Evolutionary conservation across 805 yeast species (phyloP), one percentile per base, ranked within the genome.

Genomic region (Saccharomycopsis synnaedendra): DNA sequence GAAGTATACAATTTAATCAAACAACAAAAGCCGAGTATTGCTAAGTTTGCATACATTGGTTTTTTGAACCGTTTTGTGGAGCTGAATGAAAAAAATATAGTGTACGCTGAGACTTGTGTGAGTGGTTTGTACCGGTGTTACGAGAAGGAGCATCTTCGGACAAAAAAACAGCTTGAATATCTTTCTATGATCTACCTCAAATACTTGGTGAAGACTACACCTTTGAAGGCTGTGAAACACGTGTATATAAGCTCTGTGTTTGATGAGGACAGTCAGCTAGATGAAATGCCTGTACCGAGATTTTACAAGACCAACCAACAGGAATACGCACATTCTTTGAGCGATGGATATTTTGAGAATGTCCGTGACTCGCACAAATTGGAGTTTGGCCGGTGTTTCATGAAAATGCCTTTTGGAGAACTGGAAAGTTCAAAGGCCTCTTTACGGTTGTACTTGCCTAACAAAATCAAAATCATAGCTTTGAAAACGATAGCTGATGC

Each of bases 171-270:
- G 31, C 30, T 51, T 8, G 28, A 38, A 28, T 51, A 44, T 37
- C 41, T 51, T 10, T 48, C 54, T 19, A 48, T 48, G 49, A 43
- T 41, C 6, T 51, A 51, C 29, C 27, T 51, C 32, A 51, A 48
- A 31, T 51, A 47, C 38, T 11, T 48, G 6, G 10, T 40, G 11
- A 38, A 32, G 27, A 10, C 43, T 11, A 32, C 39, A 34, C 43
- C 29, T 19, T 28, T 44, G 31, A 11, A n/a, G 3, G 34, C 32
- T 10, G 46, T 43, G 7, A 33, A 36, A n/a, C 36, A 36, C 27
- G 38, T 49, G n/a, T 49, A 49, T 35, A 43, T 41, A 6, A 30
- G 32, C 8, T 49, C 52, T 3, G 32, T 45, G 27, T 32, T 48
- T 30, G 31, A 32, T 8, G 19, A 29, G 7, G 52, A 49, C 36